Conservation (phyloP, 441 rosid genomes). For the Raphanus hybrid region DNA sequence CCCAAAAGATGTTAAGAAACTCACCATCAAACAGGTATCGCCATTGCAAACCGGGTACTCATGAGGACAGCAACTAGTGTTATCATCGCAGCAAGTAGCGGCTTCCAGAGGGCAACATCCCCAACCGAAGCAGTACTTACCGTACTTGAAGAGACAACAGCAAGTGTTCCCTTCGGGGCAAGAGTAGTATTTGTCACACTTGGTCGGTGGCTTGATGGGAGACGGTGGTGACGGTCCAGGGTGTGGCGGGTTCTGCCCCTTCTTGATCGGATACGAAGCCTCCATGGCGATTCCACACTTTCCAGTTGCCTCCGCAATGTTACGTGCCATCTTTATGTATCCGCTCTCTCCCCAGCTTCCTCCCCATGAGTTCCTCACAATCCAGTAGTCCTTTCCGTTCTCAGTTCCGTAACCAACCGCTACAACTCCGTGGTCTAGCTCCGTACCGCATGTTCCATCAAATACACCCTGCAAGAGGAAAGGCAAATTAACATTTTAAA, state of each 20-base stretch:
- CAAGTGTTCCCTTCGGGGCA: constrained; percentile 84
- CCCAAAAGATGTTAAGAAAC: constrained; percentile 11
- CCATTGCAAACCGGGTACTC: constrained; percentile 78
- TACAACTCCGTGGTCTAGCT: constrained; percentile 81
- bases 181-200: constrained; percentile 64
- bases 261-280: constrained; percentile 83
- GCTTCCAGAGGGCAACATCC: constrained; percentile 94
- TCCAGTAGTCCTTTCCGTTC: constrained; percentile 71
- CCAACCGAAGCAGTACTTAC: constrained; percentile 73
- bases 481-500: neutral
- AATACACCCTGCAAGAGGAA: constrained; percentile 63
- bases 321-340: constrained; percentile 73
- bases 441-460: constrained; percentile 69
- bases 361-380: constrained; percentile 89
- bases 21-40: constrained; percentile 77
- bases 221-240: constrained; percentile 96
- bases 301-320: constrained; percentile 48
- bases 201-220: constrained; percentile 70
- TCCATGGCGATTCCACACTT: constrained; percentile 90
- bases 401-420: constrained; percentile 89
- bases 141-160: constrained; percentile 71
- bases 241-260: constrained; percentile 79
- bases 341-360: constrained; percentile 81
- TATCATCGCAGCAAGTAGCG: constrained; percentile 88
- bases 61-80: constrained; percentile 84